Evolutionary conservation across 2,329 filamentous ascomycete genomes (phyloP).

Genomic region (Sclerotinia subarctica): DNA sequence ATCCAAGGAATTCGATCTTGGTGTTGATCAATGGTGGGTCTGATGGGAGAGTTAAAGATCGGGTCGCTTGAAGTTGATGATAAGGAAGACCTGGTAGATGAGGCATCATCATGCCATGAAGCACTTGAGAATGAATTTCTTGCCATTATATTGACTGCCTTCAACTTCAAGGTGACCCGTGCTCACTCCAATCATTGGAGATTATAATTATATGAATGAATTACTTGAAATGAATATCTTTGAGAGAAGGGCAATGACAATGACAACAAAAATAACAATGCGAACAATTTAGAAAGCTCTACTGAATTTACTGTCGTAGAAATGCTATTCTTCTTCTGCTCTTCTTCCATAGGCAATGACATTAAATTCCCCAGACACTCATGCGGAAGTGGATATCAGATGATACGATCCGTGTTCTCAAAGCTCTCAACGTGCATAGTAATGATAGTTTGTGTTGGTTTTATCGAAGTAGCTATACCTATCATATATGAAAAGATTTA

Average conservation of each 20-base stretch:
- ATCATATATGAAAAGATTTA: background rate
- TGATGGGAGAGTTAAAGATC: constrained; percentile 13
- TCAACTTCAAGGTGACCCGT: background rate
- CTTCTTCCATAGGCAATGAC: background rate
- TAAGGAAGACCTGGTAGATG: constrained; percentile 9
- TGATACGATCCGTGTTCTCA: background rate
- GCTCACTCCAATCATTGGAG: background rate
- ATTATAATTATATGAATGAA: background rate
- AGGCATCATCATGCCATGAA: constrained; percentile 4
- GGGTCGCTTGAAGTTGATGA: constrained; percentile 5
- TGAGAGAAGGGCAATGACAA: background rate
- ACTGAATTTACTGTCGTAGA: background rate
- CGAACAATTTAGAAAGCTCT: background rate
- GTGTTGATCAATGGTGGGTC: constrained; percentile 19
- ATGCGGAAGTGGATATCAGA: background rate
- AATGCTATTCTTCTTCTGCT: background rate
- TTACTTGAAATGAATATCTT: background rate
- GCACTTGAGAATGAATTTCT: constrained; percentile 3
- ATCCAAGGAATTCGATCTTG: constrained; percentile 29
- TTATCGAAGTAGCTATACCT: background rate
- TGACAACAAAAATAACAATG: background rate
- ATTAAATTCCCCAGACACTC: background rate
- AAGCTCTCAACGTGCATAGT: background rate
- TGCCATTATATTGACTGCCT: background rate
- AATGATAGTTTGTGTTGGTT: background rate